Conservation (phyloP, 345 rosid genomes). For the Hibiscus tridactylites region DNA sequence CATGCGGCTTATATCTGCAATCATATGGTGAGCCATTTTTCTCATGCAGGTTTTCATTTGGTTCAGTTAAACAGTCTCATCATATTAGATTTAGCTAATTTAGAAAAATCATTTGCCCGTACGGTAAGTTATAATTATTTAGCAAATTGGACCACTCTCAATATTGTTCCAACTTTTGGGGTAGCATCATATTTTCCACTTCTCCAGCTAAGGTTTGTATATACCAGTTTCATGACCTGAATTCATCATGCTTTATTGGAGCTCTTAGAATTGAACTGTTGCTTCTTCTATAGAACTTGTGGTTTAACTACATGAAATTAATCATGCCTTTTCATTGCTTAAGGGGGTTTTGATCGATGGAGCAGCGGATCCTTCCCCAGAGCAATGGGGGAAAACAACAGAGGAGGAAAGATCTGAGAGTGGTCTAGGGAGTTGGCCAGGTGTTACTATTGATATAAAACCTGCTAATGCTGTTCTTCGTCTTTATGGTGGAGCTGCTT, state of each 20-base stretch:
- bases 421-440: conserved; percentile 95
- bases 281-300: not conserved
- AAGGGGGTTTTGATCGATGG: conserved; percentile 92
- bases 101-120: not conserved
- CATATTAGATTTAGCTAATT: not conserved
- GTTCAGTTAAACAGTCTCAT: not conserved
- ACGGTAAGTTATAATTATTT: not conserved
- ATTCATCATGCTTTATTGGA: not conserved
- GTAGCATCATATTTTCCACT: not conserved
- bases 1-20: conserved; percentile 77
- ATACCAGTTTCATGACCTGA: not conserved
- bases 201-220: not conserved
- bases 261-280: not conserved
- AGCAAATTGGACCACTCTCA: not conserved
- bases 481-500: conserved; percentile 98
- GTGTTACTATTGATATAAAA: conserved; percentile 54
- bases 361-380: conserved; percentile 97
- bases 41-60: not conserved
- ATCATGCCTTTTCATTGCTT: conserved; percentile 14
- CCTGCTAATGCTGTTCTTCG: conserved; percentile 89
- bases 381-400: conserved; percentile 95
- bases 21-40: conserved; percentile 57
- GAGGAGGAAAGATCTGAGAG: conserved; percentile 77
- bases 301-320: conserved; percentile 7
- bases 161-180: not conserved